Base-by-base conservation (phyloP, 2,329 filamentous ascomycete genomes). In the Colletotrichum tanaceti region DNA sequence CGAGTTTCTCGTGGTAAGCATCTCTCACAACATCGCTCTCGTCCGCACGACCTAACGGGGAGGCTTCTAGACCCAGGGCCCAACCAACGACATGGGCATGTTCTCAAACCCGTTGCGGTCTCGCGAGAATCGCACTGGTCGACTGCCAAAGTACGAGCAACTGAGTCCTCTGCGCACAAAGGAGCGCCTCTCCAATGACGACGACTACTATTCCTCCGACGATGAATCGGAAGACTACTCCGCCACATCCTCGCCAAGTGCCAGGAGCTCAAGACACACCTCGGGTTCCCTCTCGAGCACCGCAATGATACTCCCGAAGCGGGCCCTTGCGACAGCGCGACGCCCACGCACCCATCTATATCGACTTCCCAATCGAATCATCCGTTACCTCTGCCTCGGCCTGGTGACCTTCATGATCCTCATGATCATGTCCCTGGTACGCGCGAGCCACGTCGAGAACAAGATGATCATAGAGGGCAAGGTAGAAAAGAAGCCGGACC, bases 371-470 rank as follows among this genome's bases (percentile, higher is more conserved):
- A 89, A 90, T 75, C 91, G 86, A 70, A 87, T 96, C 67, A 89
- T 93, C 64, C 86, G 93, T 73, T 97, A 91, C 77, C 87, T 97
- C 63, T 93, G 93, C 71, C 82, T 94, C 57, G 87, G 85, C 4
- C 82, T 97, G 61, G 87, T 92, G 54, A 84, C 86, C 2, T 87
- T 88, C 1, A 86, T 97, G 16, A 72, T 96, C 5, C 76, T 97
- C 50, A 93, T 98, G 80, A 91, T 97, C 65, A 80, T 93, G 65
- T 89, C 87, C 64, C 84, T 98, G 43, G 87, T 93, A 59, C 87
- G 91, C 35, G 90, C 92, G 71, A 94, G 92, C 74, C 87, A 92
- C 74, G 81, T 87, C 20, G 92, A 92, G 72, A 91, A 93, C 75
- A 86, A 83, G 74, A 85, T 83, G 70, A 81, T 91, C 24, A 82